Evolutionary conservation across 2,329 filamentous ascomycete species (phyloP).

Genomic region (Cladosporium colombiae): DNA sequence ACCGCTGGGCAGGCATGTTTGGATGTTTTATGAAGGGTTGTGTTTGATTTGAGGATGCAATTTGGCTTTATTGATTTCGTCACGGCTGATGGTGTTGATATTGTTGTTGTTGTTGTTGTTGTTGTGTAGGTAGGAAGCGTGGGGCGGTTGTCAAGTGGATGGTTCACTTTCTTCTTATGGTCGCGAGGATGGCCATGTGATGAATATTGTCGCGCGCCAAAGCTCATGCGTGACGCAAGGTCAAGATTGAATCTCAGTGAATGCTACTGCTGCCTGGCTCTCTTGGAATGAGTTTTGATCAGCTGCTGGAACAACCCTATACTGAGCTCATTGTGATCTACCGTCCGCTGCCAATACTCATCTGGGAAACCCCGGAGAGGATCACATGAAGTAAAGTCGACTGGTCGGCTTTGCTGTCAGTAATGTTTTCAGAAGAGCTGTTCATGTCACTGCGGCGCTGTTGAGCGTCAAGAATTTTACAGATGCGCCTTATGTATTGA

Average conservation of each 20-base stretch:
- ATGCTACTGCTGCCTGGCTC: not conserved
- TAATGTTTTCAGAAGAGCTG: not conserved
- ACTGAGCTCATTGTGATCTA: not conserved
- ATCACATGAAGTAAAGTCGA: not conserved
- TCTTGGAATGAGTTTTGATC: not conserved
- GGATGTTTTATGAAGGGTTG: not conserved
- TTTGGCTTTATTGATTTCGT: not conserved
- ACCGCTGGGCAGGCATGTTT: conserved; percentile 13
- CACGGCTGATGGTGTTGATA: not conserved
- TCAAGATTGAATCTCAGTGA: not conserved
- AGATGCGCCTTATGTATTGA: too few relatives aligned
- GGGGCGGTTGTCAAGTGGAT: not conserved
- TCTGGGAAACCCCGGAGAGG: not conserved
- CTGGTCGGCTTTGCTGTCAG: not conserved
- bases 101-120: not conserved
- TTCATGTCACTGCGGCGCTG: too few relatives aligned
- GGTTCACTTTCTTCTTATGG: not conserved
- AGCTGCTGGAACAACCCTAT: not conserved
- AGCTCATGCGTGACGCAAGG: not conserved
- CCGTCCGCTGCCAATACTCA: not conserved
- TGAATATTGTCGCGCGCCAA: not conserved
- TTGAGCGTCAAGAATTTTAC: too few relatives aligned
- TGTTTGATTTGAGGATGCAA: not conserved
- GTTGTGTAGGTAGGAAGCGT: not conserved
- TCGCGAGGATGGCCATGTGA: not conserved